Evolutionary conservation across 441 rosid genomes (phyloP).

Genomic region (Melastoma candidum): DNA sequence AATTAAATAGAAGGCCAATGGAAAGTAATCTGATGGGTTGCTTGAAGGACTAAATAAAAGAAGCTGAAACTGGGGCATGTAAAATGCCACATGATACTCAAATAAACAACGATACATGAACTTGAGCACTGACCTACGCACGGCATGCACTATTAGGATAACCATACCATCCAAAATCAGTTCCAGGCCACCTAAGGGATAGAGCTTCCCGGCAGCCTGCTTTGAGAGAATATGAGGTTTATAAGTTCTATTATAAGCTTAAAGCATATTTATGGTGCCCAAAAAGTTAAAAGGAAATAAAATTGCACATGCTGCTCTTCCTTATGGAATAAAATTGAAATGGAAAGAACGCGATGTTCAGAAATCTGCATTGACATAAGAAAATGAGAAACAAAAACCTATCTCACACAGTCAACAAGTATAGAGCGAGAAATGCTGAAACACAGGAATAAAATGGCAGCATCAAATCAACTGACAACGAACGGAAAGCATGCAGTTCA

Average conservation of each 20-base stretch:
- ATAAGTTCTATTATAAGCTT: slow-evolving; percentile 14
- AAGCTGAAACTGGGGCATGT: slow-evolving; percentile 13
- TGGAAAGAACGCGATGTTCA: not conserved
- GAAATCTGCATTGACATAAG: not conserved
- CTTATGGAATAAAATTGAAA: slow-evolving; percentile 6
- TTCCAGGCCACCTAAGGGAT: slow-evolving; percentile 18
- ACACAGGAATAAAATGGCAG: too few relatives aligned
- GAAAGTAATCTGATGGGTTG: slow-evolving; percentile 10
- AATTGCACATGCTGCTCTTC: slow-evolving; percentile 5
- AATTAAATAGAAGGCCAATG: slow-evolving; percentile 1
- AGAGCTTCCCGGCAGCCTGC: slow-evolving; percentile 20
- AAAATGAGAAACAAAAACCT: not conserved
- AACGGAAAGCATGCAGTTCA: too few relatives aligned
- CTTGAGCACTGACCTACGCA: slow-evolving; percentile 18
- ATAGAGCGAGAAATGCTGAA: too few relatives aligned
- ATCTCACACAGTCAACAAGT: too few relatives aligned
- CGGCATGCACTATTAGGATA: slow-evolving; percentile 16
- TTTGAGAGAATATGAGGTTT: slow-evolving; percentile 19
- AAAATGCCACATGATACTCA: slow-evolving; percentile 11
- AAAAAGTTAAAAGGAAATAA: slow-evolving; percentile 8
- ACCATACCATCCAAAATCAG: slow-evolving; percentile 18
- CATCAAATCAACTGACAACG: too few relatives aligned
- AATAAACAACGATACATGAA: slow-evolving; percentile 9
- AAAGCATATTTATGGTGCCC: slow-evolving; percentile 12
- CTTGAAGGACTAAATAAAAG: slow-evolving; percentile 9